A percentile compares a stretch with the other conserved stretches of the same genome.
These are phyloP conservation scores for Tremella mesenterica DNA, from an alignment of 768 basidiomycete species.

Conservation along the genomic window DNA sequence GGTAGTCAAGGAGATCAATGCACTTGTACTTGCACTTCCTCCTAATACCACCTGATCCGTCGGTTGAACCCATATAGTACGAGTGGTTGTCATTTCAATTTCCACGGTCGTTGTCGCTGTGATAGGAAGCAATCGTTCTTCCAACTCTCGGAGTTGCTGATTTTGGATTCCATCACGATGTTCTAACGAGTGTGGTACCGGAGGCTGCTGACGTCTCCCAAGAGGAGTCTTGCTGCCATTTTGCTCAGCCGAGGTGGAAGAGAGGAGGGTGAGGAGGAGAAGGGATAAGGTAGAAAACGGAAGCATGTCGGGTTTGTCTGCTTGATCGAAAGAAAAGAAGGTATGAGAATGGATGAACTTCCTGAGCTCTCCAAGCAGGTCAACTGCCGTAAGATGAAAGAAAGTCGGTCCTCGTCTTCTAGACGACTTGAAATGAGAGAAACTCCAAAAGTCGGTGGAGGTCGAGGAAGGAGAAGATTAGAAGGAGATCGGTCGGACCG, in stretches of 20 bases:
- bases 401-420: constrained; percentile 1
- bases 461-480: background rate
- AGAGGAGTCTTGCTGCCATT: too few species aligned
- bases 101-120: constrained; percentile 41
- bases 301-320: background rate
- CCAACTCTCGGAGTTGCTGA: constrained; percentile 13
- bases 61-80: constrained; percentile 34
- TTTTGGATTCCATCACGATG: too few species aligned
- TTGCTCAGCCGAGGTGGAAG: background rate
- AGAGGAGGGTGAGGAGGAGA: background rate
- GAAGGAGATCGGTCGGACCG: background rate
- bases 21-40: constrained; percentile 2
- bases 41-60: constrained; percentile 27
- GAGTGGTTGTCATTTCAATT: constrained; percentile 31
- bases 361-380: background rate
- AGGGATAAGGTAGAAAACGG: background rate
- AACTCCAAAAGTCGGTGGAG: background rate
- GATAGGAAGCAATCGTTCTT: constrained; percentile 36
- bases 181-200: too few species aligned
- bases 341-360: too few species aligned
- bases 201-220: too few species aligned
- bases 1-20: background rate
- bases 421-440: background rate
- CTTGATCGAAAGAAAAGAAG: background rate
- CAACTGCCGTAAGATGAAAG: background rate